Evolutionary conservation across 1,139 yeast genomes (phyloP).

Genomic region (Yamadazyma atlantica): DNA sequence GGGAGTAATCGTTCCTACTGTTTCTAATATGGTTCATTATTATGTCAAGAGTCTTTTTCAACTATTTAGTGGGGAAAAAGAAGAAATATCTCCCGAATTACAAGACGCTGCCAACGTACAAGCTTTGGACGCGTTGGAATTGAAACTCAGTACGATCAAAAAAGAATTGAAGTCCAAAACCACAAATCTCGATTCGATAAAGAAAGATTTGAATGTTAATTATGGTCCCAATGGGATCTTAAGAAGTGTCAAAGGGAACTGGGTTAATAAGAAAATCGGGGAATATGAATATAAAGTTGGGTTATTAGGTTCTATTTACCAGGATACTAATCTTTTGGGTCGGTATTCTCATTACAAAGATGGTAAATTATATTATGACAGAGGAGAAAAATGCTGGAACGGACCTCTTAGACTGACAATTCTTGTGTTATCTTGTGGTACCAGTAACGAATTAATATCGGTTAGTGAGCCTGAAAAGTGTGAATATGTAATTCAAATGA

Average conservation of each 20-base stretch:
- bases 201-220: conserved; percentile 23
- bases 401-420: conserved; percentile 81
- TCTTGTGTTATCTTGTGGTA: conserved; percentile 70
- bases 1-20: conserved; percentile 17
- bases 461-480: conserved; percentile 92
- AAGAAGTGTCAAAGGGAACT: conserved; percentile 53
- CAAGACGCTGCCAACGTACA: conserved; percentile 3
- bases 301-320: conserved; percentile 56
- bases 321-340: conserved; percentile 63
- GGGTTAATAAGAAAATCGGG: conserved; percentile 53
- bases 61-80: conserved; percentile 5
- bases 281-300: conserved; percentile 72
- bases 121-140: conserved; percentile 8
- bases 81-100: background rate
- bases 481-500: conserved; percentile 62
- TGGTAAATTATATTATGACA: conserved; percentile 42
- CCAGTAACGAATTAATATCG: conserved; percentile 49
- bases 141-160: conserved; percentile 21
- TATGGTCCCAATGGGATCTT: conserved; percentile 69
- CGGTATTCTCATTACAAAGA: conserved; percentile 34
- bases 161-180: conserved; percentile 17
- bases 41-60: conserved; percentile 17
- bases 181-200: conserved; percentile 18
- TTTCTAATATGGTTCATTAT: conserved; percentile 26
- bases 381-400: conserved; percentile 93